Conservation (phyloP, 257 asterid species). For the Solanum appendiculatum region DNA sequence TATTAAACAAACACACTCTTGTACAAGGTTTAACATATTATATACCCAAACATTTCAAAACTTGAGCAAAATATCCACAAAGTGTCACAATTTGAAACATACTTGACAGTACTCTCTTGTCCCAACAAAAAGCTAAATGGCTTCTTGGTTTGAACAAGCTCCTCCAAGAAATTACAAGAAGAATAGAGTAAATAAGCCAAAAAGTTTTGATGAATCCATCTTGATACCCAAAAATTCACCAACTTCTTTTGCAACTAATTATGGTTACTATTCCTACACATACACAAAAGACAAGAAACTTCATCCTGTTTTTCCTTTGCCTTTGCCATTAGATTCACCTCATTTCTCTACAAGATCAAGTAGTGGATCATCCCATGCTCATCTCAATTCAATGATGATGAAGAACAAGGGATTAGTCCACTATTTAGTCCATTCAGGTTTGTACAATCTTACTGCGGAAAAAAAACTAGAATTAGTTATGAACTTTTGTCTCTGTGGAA, state of each 20-base stretch:
- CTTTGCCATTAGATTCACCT: constrained; percentile 9
- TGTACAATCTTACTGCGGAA: neutral
- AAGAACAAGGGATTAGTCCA: neutral
- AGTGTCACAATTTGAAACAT: neutral
- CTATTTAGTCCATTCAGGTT: constrained; percentile 2
- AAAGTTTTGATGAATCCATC: neutral
- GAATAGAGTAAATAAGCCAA: neutral
- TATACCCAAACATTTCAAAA: neutral
- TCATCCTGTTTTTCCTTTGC: constrained; percentile 6
- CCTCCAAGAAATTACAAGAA: neutral
- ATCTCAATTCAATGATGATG: neutral
- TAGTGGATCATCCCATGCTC: neutral
- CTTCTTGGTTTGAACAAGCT: neutral
- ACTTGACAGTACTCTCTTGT: neutral
- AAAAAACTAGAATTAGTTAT: neutral
- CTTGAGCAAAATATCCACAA: neutral
- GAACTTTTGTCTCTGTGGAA: neutral
- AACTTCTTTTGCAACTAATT: neutral
- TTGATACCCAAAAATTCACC: neutral
- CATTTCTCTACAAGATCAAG: neutral
- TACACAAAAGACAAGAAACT: neutral
- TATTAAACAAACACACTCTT: neutral
- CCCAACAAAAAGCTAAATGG: neutral
- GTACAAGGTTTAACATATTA: neutral
- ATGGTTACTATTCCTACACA: neutral